Evolutionary conservation across 805 yeast species (phyloP).

Genomic region (Alloascoidea hylecoeti): DNA sequence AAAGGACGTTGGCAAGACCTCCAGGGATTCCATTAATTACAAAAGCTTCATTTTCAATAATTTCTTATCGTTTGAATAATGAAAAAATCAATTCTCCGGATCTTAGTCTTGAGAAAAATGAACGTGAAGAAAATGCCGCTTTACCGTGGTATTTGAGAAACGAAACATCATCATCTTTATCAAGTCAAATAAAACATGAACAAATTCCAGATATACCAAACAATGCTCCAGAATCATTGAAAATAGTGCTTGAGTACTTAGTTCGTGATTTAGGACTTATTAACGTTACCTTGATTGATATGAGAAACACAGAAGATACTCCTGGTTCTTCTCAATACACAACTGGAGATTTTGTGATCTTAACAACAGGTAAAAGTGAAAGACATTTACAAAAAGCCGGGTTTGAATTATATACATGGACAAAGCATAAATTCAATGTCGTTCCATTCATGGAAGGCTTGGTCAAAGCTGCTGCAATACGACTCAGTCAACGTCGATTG

Average conservation of each 20-base stretch:
- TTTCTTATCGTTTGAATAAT: too few relatives aligned
- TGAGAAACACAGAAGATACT: conserved; percentile 25
- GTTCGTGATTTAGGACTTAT: conserved; percentile 50
- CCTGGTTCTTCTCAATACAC: conserved; percentile 25
- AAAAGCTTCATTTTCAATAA: too few relatives aligned
- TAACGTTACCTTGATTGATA: conserved; percentile 51
- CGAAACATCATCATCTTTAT: conserved; percentile 18
- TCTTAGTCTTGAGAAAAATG: conserved; percentile 3
- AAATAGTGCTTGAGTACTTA: conserved; percentile 28
- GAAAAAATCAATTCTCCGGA: neutral
- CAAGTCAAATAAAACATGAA: conserved; percentile 13
- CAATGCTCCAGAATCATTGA: conserved; percentile 38
- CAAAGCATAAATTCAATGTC: conserved; percentile 36
- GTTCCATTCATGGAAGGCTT: conserved; percentile 60
- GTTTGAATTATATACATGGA: conserved; percentile 34
- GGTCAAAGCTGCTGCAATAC: conserved; percentile 38
- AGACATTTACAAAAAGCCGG: conserved; percentile 67
- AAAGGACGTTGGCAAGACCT: too few relatives aligned
- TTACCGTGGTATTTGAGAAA: conserved; percentile 53
- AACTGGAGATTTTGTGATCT: conserved; percentile 34
- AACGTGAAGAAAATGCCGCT: conserved; percentile 4
- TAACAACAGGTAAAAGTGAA: conserved; percentile 65
- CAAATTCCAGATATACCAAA: conserved; percentile 46
- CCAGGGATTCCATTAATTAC: too few relatives aligned
- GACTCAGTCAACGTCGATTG: conserved; percentile 35